Evolutionary conservation across 169 alveolate species (phyloP), one percentile per base, ranked within the genome.

Genomic region (Eimeria acervulina): DNA sequence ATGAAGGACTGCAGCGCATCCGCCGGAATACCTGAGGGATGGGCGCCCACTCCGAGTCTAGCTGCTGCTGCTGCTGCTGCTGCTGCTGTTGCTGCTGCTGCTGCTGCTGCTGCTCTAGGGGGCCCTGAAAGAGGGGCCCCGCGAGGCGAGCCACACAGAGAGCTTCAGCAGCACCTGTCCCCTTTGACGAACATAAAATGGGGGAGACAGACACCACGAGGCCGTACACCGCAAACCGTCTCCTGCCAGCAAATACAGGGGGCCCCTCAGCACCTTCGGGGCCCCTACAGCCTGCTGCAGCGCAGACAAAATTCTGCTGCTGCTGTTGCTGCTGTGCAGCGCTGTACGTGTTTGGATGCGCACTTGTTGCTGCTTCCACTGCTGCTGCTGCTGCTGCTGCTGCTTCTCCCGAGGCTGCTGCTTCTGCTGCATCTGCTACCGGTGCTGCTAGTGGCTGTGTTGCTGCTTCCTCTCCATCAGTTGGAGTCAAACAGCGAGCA

Each of bases 181-280:
- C 74, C 74, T n/a, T 63, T 13, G 74, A n/a, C 38, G 74, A n/a
- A 63, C 74, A 15, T n/a, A 63, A n/a, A 8, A 63, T 21, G 38
- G 74, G 74, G 74, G 74, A 63, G 74, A 63, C 74, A 63, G 74
- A 63, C 74, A 63, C 74, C 74, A 63, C 74, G 19, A 13, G 74
- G 31, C 74, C 74, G n/a, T 63, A 63, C 33, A 63, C 74, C 74
- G 19, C 74, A 21, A 63, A 63, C 12, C 38, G 19, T n/a, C n/a
- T n/a, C 74, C 74, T 21, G 19, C n/a, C n/a, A n/a, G n/a, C n/a
- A n/a, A n/a, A n/a, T n/a, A n/a, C n/a, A n/a, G n/a, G n/a, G n/a
- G n/a, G n/a, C n/a, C n/a, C n/a, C n/a, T n/a, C n/a, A n/a, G n/a
- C n/a, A n/a, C n/a, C n/a, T n/a, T n/a, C n/a, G 59, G 59, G 2